Evolutionary conservation across 192 early-diverging fungal genomes (phyloP), one percentile per base, ranked within the genome.

Genomic region (Coemansia sp.): DNA sequence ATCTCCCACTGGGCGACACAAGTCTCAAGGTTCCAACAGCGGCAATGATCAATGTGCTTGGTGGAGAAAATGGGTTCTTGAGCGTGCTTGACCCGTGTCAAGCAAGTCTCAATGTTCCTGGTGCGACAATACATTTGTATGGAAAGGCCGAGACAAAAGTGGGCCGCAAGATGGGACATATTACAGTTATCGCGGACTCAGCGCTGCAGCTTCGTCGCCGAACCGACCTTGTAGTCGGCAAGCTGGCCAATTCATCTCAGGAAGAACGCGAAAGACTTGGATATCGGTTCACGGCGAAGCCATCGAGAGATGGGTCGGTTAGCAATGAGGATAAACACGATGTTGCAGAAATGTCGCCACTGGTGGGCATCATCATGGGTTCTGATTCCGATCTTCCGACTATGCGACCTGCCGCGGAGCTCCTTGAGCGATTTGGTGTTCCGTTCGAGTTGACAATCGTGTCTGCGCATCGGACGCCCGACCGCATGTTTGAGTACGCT

Each of bases 351-450:
- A 73, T 80, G 61, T 28, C 77, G n/a, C 93, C 95, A 8, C 68
- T 95, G 19, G 96, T 99, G 5, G 94, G 92, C 47, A 94, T 99
- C 62, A 98, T 99, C 62, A 99, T 99, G 97, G 97, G 97, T 12
- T 94, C 93, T 0, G 97, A 99, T 83, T 95, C 93, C 14, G 97
- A 99, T 69, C 83, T 99, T 53, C 96, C 95, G 28, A 93, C 90
- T 0, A 90, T 99, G 88, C 93, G 90, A 53, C 83, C 93, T 2
- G 95, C 93, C 27, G 96, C 94, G 18, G 71, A 88, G 65, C 92
- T 98, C 54, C 83, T 99, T 27, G 86, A 91, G 64, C 86, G 89
- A 26, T 93, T 99, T 78, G 88, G 85, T 31, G 88, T 97, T 27
- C 95, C 97, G 0, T 98, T 96, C 71, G 97, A 99, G 74, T 62